A percentile compares a stretch with the other conserved stretches of the same genome.
phyloP scores from a whole-genome alignment of 306 rosid species.

The Trifolium dubium region DNA sequence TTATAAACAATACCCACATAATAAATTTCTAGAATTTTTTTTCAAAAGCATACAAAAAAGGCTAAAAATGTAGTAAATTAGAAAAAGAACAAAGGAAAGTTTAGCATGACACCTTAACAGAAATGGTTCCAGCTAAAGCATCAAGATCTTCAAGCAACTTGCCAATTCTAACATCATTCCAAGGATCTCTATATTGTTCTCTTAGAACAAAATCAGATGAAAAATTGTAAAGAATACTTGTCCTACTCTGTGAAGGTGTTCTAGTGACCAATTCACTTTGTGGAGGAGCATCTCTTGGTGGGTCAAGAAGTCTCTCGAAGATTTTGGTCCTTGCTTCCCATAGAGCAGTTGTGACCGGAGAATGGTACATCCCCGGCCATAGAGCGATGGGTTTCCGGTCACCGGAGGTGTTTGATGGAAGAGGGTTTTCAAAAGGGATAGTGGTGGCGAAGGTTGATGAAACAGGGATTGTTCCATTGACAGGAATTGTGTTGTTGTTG shows the following conservation, averaged over 20 bases:
- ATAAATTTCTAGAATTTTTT: neutral
- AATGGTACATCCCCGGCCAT: slow-evolving; percentile 98
- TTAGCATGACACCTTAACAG: slow-evolving; percentile 63
- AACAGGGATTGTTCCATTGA: slow-evolving; percentile 71
- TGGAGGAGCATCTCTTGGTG: slow-evolving; percentile 85
- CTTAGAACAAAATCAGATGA: slow-evolving; percentile 76
- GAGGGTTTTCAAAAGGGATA: slow-evolving; percentile 29
- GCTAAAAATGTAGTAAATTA: neutral
- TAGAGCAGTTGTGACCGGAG: slow-evolving; percentile 89
- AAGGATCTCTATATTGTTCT: slow-evolving; percentile 92
- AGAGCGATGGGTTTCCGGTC: slow-evolving; percentile 66
- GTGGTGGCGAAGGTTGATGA: slow-evolving; percentile 42
- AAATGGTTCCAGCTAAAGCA: slow-evolving; percentile 90
- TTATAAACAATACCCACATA: slow-evolving; percentile 23
- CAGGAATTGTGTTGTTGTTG: slow-evolving; percentile 53
- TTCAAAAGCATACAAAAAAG: neutral
- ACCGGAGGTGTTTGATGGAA: slow-evolving; percentile 24
- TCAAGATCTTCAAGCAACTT: slow-evolving; percentile 94
- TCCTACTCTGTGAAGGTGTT: slow-evolving; percentile 85
- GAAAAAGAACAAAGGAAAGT: neutral
- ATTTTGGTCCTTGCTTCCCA: slow-evolving; percentile 82
- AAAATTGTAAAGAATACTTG: slow-evolving; percentile 70
- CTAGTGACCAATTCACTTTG: slow-evolving; percentile 82
- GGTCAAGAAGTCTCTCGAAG: slow-evolving; percentile 78
- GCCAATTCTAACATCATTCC: slow-evolving; percentile 93